Conservation (phyloP, 192 early-diverging fungal species). For the Entomortierella parvispora region DNA sequence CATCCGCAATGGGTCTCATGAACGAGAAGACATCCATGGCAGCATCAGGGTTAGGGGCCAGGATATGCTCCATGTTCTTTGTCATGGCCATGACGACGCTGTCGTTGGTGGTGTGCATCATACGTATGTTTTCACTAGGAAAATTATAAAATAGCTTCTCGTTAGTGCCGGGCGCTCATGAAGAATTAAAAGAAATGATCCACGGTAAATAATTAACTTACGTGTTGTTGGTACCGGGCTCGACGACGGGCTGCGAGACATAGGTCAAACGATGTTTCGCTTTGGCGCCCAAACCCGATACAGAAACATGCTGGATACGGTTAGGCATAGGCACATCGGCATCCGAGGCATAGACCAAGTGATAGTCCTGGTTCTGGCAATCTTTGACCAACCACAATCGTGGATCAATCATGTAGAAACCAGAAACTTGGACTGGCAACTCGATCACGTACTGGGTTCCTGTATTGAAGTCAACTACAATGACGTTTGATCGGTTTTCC, state of each 20-base stretch:
- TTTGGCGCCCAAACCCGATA: conserved; percentile 47
- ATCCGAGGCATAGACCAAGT: conserved; percentile 45
- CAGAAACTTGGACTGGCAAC: conserved; percentile 57
- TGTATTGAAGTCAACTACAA: conserved; percentile 66
- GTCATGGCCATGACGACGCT: conserved; percentile 41
- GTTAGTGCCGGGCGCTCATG: not conserved
- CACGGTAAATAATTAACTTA: conserved; percentile 1
- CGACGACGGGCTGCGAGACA: conserved; percentile 29
- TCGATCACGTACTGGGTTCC: conserved; percentile 58
- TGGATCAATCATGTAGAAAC: conserved; percentile 55
- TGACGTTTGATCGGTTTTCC: conserved; percentile 54
- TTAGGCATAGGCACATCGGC: conserved; percentile 24
- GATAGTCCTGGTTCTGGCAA: conserved; percentile 48
- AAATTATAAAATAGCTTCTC: not conserved
- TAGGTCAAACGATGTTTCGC: conserved; percentile 49
- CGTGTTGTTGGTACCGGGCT: conserved; percentile 27
- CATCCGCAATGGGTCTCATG: conserved; percentile 53
- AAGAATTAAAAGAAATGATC: not conserved
- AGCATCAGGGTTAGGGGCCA: conserved; percentile 28
- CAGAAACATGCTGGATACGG: conserved; percentile 30
- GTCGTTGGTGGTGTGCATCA: conserved; percentile 52
- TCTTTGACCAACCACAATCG: conserved; percentile 60
- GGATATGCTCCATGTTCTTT: conserved; percentile 39
- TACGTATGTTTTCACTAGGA: conserved; percentile 31
- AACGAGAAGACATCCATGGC: conserved; percentile 55